Base-by-base conservation (phyloP, 345 rosid genomes). In the Ceriops decandra region DNA sequence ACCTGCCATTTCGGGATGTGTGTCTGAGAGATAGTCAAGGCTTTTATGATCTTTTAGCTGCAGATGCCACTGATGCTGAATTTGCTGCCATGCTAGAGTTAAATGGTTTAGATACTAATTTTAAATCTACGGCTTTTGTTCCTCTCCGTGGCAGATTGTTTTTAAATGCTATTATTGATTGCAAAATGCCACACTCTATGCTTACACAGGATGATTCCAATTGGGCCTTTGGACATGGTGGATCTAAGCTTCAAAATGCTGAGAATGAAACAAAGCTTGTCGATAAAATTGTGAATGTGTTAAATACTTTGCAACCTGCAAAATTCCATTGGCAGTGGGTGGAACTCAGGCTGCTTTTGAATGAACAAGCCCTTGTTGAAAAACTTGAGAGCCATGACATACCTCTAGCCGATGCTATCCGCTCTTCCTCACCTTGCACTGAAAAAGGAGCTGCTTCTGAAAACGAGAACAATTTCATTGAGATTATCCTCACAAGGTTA, bases 271-370 rank as follows among this genome's bases (percentile, higher is more conserved):
- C 85, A 22, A 95, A 85, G 84, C 95, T 92, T 65, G 78, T 81
- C 66, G 97, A 95, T 82, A 88, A 81, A 81, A 85, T 95, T 71
- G 97, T 95, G 24, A 77, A 78, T 73, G 86, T 87, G 28, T 76
- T 95, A 76, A 92, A 95, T 74, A 74, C 87, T 54, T 80, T 95
- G 69, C 99, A 92, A 72, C 98, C 99, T 75, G 98, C 98, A 24
- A 95, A 90, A 73, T 95, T 95, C 74, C 98, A 87, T 78, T 95
- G 99, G 99, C 99, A 95, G 79, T 95, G 98, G 98, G 82, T 95
- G 78, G 99, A 95, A 80, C 96, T 92, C 63, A 84, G 99, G 83
- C 83, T 95, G 70, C 99, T 95, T 74, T 83, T 95, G 80, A 90
- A 95, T 66, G 99, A 95, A 74, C 99, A 95, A 80, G 87, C 95